Base-by-base conservation (phyloP, 2,329 filamentous ascomycete species). In the Thielaviopsis punctulata region DNA sequence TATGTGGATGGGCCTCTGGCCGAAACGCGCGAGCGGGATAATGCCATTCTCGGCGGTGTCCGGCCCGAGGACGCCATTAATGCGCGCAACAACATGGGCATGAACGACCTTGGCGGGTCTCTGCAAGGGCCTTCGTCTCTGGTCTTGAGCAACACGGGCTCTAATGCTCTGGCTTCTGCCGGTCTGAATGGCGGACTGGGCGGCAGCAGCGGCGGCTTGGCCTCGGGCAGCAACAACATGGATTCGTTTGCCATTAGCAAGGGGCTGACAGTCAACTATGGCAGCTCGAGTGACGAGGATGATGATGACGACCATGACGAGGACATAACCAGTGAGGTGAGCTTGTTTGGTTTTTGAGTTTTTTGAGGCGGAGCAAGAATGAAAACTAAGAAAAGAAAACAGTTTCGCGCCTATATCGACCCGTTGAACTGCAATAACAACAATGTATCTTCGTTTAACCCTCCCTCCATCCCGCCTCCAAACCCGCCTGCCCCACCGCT, bases 31-130 rank as follows among this genome's bases (percentile, higher is more conserved):
- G 92, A 98, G 67, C 80, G 90, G 57, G 92, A 98, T 62, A 98
- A 98, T 63, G 92, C 92, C n/a, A 95, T 96, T 51, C 80, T 98
- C 4, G 92, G 92, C 46, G 92, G 92, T 5, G 89, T 96, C 10
- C 79, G 92, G 56, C 92, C 92, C 1, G 92, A 96, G 59, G 84
- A 93, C 64, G 84, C 85, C 21, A 77, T 94, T 59, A 86, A 82
- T 43, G 84, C 88, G 61, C 78, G 89, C 10, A 50, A 45, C 13
- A 52, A 45, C 15, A 30, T 52, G 27, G 65, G 72, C 21, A 63
- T 77, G 3, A 70, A 69, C 4, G 70, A 70, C 3, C 69, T 72
- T 47, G 73, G 73, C 7, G 62, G 76, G 7, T 69, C 68, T 3
- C 68, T 71, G 21, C 64, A 76, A 4, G 68, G 66, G 39, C 55